Evolutionary conservation across 495 filamentous ascomycete species (phyloP).

Genomic region (Glutinoglossum americanum): DNA sequence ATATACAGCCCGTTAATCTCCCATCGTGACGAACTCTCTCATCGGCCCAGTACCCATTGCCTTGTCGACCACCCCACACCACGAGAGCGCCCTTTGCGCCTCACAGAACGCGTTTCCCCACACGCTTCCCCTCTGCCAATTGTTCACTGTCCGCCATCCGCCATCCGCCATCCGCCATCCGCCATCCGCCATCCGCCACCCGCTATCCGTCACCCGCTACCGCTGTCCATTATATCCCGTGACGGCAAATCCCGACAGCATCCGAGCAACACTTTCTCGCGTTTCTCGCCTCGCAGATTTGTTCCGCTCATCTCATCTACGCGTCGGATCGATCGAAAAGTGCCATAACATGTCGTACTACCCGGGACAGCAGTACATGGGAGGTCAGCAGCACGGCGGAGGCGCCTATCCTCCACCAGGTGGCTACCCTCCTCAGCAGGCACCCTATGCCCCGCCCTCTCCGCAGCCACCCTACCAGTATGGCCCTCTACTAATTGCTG

Average conservation of each 20-base stretch:
- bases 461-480: constrained; percentile 5
- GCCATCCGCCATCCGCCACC: no score
- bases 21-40: neutral
- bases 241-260: no score
- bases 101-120: no score
- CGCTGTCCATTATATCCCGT: no score
- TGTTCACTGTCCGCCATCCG: no score
- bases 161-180: no score
- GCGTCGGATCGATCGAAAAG: neutral
- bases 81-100: no score
- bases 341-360: constrained; percentile 4
- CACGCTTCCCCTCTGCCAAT: no score
- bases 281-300: no score
- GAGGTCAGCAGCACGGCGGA: constrained; percentile 3
- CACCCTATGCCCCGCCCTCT: neutral
- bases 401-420: constrained; percentile 2
- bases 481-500: neutral
- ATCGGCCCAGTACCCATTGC: neutral
- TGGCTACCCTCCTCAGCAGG: constrained; percentile 4
- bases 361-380: constrained; percentile 4
- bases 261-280: no score
- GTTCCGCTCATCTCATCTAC: neutral
- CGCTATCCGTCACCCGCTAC: no score
- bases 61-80: no score
- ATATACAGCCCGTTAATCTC: neutral